Base-by-base conservation (phyloP, 2,329 filamentous ascomycete genomes). In the Botrytis aclada region DNA sequence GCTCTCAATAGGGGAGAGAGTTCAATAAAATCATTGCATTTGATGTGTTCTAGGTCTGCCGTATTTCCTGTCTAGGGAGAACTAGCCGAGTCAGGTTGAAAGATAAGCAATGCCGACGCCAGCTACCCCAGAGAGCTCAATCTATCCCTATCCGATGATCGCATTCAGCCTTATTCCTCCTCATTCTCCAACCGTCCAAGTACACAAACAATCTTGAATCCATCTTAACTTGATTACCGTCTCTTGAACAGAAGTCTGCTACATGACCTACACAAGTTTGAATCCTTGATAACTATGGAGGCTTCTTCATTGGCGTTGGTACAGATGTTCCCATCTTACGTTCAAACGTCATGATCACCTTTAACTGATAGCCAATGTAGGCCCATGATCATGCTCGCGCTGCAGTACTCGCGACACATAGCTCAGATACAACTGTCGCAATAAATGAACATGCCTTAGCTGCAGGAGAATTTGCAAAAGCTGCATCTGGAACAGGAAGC, bases 351-450 rank as follows among this genome's bases (percentile, higher is more conserved):
- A 67, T 60, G 69, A 56, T 81, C 73, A 80, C 73, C 45, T 32
- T 29, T 43, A n/a, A 32, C 71, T 70, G 25, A 74, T 69, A 34
- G 18, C 29, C 7, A 32, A 25, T 72, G 60, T 77, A 95, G 89
- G 95, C 95, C 75, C 93, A 97, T 83, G 92, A 95, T 77, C 94
- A 98, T 83, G 95, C 94, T 69, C 90, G 91, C 79, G 95, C 93
- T 79, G 95, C 95, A 61, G 90, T 93, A 37, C 86, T 90, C 37
- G 93, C 95, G 72, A 89, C 88, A 47, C 86, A 87, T 76, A 87
- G 88, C 76, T 85, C 86, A 37, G 90, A 96, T 80, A 93, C 93
- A 72, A 92, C 91, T 10, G 90, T 93, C 65, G 95, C 95, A 75
- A 92, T 94, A 80, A 92, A 92, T 79, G 93, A 97, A 82, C 95